These are phyloP conservation scores for Tephrocybe sp. DNA, from an alignment of 768 basidiomycete species.

Conservation along the genomic window DNA sequence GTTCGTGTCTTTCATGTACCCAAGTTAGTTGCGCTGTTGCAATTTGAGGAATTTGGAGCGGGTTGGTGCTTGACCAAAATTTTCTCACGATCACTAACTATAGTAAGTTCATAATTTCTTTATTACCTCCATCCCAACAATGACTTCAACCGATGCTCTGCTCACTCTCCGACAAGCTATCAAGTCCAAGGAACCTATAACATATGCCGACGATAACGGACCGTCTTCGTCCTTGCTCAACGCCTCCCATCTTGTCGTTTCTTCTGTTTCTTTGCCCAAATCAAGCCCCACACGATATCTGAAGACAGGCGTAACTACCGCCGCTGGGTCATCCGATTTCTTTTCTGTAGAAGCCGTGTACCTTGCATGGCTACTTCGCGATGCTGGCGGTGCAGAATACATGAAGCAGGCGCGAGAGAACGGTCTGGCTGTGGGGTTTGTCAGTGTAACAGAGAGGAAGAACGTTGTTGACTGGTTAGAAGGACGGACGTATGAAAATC, in stretches of 20 bases:
- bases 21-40: constrained; percentile 1
- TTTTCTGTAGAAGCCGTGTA: constrained; percentile 81
- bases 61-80: background rate
- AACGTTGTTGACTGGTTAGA: constrained; percentile 84
- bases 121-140: constrained; percentile 8
- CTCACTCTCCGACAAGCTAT: constrained; percentile 62
- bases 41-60: constrained; percentile 8
- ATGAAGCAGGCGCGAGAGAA: constrained; percentile 80
- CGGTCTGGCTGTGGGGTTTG: constrained; percentile 70
- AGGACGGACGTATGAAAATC: constrained; percentile 47
- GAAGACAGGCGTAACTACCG: constrained; percentile 49
- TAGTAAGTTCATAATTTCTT: background rate
- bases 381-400: constrained; percentile 80
- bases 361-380: constrained; percentile 77
- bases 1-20: constrained; percentile 10
- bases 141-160: constrained; percentile 47
- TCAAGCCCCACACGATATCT: constrained; percentile 75
- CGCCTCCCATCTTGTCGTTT: constrained; percentile 68
- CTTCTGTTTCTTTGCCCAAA: constrained; percentile 60
- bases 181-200: constrained; percentile 47
- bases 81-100: constrained; percentile 5
- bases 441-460: constrained; percentile 86
- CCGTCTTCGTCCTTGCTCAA: constrained; percentile 45
- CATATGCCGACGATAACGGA: constrained; percentile 41
- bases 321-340: constrained; percentile 54